Percentiles rank a stretch among this genome's conserved stretches.
Conservation (phyloP, 441 rosid species). For the Mallotus japonicus region DNA sequence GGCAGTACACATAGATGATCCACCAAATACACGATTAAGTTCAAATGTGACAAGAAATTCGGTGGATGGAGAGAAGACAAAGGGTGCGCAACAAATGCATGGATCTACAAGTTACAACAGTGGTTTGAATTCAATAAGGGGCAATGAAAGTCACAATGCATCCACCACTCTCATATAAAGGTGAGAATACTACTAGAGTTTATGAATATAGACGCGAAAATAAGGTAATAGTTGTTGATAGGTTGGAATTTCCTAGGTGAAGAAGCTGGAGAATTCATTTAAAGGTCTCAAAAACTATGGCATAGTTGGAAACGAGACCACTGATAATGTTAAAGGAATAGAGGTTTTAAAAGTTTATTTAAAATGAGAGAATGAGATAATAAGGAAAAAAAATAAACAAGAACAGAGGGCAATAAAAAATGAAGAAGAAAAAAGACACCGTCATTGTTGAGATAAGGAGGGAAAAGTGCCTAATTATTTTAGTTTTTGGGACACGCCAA, state of each 20-base stretch:
- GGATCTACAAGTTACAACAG: constrained; percentile 9
- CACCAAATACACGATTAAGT: constrained; percentile 21
- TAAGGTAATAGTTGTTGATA: neutral
- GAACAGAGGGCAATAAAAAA: too few species aligned
- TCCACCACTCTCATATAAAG: neutral
- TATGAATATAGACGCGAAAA: constrained; percentile 18
- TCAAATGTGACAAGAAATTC: constrained; percentile 14
- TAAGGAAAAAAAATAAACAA: too few species aligned
- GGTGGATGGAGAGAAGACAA: constrained; percentile 8
- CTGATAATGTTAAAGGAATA: neutral
- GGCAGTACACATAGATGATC: constrained; percentile 35
- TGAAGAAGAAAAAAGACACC: too few species aligned
- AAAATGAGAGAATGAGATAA: too few species aligned
- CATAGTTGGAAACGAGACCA: neutral
- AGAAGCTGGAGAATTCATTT: constrained; percentile 14
- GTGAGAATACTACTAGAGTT: neutral
- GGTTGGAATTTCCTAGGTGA: constrained; percentile 12
- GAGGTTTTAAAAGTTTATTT: too few species aligned
- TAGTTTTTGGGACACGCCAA: too few species aligned
- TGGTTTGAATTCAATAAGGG: constrained; percentile 8
- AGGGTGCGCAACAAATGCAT: neutral
- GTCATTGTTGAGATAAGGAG: too few species aligned
- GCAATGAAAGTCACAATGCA: neutral
- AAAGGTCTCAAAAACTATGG: neutral
- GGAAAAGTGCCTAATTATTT: too few species aligned